phyloP scores from a whole-genome alignment of 352 stramenopile species.

The Globisporangium barbulae region DNA sequence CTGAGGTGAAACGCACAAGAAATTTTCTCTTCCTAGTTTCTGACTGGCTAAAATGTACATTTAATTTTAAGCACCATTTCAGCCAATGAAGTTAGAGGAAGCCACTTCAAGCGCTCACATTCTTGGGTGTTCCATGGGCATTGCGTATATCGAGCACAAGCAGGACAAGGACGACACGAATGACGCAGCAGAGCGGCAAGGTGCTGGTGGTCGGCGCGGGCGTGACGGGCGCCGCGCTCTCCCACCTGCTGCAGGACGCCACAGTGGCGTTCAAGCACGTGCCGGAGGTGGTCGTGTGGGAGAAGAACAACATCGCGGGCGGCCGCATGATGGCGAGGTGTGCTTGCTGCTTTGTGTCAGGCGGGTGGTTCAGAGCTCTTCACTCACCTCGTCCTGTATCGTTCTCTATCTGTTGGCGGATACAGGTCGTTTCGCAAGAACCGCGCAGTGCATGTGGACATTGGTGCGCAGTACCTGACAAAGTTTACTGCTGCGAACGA shows the following conservation, averaged over 20 bases:
- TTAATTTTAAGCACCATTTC: background rate
- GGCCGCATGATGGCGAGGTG: slow-evolving; percentile 68
- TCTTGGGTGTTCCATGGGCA: slow-evolving; percentile 3
- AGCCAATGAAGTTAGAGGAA: background rate
- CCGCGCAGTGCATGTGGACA: slow-evolving; percentile 50
- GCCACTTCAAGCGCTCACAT: slow-evolving; percentile 4
- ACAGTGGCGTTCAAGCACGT: slow-evolving; percentile 13
- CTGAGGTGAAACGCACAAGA: background rate
- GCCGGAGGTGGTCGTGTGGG: slow-evolving; percentile 52
- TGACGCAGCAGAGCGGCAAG: slow-evolving; percentile 26
- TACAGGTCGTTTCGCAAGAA: slow-evolving; percentile 55
- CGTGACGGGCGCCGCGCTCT: slow-evolving; percentile 52
- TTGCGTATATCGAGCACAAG: background rate
- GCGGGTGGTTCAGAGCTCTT: background rate
- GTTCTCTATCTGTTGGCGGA: background rate
- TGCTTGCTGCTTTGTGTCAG: background rate
- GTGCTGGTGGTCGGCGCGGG: slow-evolving; percentile 63
- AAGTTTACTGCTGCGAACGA: slow-evolving; percentile 44
- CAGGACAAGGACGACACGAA: background rate
- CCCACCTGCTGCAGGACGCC: slow-evolving; percentile 48
- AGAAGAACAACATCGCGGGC: slow-evolving; percentile 66
- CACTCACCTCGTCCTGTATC: background rate
- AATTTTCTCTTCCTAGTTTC: background rate
- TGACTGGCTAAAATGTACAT: background rate
- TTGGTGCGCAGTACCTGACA: slow-evolving; percentile 72